These are phyloP conservation scores for Oryza coarctata DNA, from an alignment of 176 grass and related monocot genomes.

Conservation along the genomic window DNA sequence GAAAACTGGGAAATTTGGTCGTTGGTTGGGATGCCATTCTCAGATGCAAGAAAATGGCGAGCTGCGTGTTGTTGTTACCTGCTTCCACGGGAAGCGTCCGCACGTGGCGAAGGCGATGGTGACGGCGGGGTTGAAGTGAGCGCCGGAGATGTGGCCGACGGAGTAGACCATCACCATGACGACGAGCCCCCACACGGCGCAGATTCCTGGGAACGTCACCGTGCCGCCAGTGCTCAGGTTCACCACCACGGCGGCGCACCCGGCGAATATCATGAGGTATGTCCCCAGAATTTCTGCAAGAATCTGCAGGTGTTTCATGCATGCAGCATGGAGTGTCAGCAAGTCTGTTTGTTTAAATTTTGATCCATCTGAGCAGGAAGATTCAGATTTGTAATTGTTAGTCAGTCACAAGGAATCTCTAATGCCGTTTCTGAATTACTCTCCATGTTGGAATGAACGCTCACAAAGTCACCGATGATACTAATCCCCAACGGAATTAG, in stretches of 20 bases:
- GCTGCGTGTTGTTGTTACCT: constrained; percentile 29
- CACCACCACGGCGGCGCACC: constrained; percentile 64
- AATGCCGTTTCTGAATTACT: not conserved
- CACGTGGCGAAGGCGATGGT: constrained; percentile 81
- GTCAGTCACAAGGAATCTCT: not conserved
- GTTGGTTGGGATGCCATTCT: not conserved
- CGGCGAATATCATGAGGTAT: constrained; percentile 89
- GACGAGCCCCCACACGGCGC: constrained; percentile 82
- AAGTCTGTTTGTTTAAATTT: not conserved
- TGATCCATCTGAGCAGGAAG: not conserved
- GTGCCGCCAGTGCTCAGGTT: constrained; percentile 59
- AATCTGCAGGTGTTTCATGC: constrained; percentile 27
- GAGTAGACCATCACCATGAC: constrained; percentile 87
- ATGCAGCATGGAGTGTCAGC: too few species aligned
- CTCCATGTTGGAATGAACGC: not conserved
- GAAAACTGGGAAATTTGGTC: not conserved
- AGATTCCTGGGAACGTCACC: constrained; percentile 78
- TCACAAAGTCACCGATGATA: not conserved
- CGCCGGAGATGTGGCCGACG: constrained; percentile 81
- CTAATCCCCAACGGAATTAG: not conserved
- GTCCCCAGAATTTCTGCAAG: constrained; percentile 70
- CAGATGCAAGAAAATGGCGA: too few species aligned
- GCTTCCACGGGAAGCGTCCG: constrained; percentile 78
- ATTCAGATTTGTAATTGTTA: not conserved
- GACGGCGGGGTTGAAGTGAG: constrained; percentile 85